Evolutionary conservation across 75 land plant species (phyloP).

Genomic region (Sequoiadendron giganteum): DNA sequence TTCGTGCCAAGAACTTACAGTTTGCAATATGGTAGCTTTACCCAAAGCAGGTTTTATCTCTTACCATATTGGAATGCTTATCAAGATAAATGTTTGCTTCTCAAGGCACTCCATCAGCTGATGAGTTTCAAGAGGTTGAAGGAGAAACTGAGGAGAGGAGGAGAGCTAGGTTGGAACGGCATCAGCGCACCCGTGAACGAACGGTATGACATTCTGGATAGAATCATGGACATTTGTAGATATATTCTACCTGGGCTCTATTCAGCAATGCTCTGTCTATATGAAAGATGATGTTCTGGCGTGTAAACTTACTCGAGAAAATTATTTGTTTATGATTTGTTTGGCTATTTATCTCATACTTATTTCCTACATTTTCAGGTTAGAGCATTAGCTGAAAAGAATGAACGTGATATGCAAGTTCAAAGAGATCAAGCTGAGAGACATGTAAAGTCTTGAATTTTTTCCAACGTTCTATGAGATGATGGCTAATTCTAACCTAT

Average conservation of each 20-base stretch:
- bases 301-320: no score
- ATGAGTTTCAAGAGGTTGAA: slow-evolving; percentile 80
- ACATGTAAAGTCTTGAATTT: slow-evolving; percentile 53
- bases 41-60: not conserved
- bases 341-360: slow-evolving; percentile 4
- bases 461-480: slow-evolving; percentile 3
- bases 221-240: not conserved
- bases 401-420: slow-evolving; percentile 80
- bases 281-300: not conserved
- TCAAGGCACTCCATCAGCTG: slow-evolving; percentile 39
- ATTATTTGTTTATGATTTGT: not conserved
- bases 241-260: not conserved
- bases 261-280: not conserved
- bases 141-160: slow-evolving; percentile 90
- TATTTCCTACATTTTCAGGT: slow-evolving; percentile 34
- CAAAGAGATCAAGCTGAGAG: slow-evolving; percentile 94
- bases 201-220: slow-evolving; percentile 35
- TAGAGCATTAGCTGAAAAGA: slow-evolving; percentile 94
- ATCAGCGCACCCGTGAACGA: slow-evolving; percentile 72
- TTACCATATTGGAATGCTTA: not conserved
- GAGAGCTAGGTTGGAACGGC: slow-evolving; percentile 61
- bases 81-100: not conserved
- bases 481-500: not conserved
- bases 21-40: not conserved
- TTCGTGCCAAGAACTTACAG: not conserved